Percentiles rank a stretch among this genome's conserved stretches.
Evolutionary conservation across 345 rosid species (phyloP).

Genomic region (Pistacia atlantica): DNA sequence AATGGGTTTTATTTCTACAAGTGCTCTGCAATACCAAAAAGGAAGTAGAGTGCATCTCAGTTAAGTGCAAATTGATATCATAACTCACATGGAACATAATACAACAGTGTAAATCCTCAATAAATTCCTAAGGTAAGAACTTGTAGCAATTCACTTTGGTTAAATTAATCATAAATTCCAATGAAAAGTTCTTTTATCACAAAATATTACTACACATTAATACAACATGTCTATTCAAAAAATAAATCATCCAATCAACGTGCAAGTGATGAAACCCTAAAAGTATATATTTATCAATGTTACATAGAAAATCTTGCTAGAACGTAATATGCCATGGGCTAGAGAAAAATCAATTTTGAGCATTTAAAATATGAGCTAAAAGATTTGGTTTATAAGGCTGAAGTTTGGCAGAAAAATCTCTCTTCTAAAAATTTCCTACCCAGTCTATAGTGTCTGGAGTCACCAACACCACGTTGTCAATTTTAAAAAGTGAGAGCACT

Average conservation of each 20-base stretch:
- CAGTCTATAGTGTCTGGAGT: neutral
- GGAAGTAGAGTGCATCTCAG: neutral
- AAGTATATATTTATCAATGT: neutral
- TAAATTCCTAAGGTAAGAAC: neutral
- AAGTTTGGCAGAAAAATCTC: neutral
- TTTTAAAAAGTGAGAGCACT: neutral
- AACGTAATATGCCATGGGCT: neutral
- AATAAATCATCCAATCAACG: conserved; percentile 1
- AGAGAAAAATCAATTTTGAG: neutral
- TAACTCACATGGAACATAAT: neutral
- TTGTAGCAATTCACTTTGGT: neutral
- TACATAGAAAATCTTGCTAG: neutral
- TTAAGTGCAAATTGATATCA: neutral
- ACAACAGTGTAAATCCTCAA: neutral
- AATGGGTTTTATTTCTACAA: conserved; percentile 88
- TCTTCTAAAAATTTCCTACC: neutral
- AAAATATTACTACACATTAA: neutral
- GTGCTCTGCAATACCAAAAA: conserved; percentile 57
- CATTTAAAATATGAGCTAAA: neutral
- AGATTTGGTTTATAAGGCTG: neutral
- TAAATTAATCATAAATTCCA: neutral
- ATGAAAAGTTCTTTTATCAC: neutral
- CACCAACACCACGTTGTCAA: neutral
- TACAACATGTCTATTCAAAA: neutral
- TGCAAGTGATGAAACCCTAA: neutral